Percentiles rank a stretch among this genome's conserved stretches.
Conservation (phyloP, 192 early-diverging fungal species). For the Coemansia guatemalensis region DNA sequence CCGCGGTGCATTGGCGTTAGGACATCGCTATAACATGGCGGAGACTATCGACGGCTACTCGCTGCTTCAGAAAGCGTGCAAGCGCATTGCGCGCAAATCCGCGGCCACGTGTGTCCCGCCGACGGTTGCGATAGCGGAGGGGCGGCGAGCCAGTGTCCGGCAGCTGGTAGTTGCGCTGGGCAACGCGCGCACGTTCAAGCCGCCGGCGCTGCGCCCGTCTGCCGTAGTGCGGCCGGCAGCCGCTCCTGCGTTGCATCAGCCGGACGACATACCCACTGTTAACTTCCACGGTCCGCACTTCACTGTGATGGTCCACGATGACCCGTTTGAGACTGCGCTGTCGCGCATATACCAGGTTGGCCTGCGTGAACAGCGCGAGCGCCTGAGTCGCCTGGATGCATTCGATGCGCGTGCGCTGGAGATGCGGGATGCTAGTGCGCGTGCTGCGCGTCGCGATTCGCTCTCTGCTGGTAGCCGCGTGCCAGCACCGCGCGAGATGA, state of each 20-base stretch:
- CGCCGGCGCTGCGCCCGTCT: conserved; percentile 40
- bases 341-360: conserved; percentile 52
- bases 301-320: conserved; percentile 53
- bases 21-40: conserved; percentile 51
- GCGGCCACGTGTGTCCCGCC: conserved; percentile 33
- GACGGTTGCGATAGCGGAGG: conserved; percentile 12
- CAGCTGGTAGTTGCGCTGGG: conserved; percentile 35
- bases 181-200: conserved; percentile 36
- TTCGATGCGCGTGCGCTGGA: conserved; percentile 49
- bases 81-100: conserved; percentile 51
- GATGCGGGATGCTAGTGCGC: conserved; percentile 15
- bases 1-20: conserved; percentile 43
- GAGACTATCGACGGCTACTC: conserved; percentile 52
- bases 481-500: too few species aligned
- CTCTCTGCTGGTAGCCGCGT: too few species aligned
- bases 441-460: background rate
- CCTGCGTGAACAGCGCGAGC: conserved; percentile 51
- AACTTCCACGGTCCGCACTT: conserved; percentile 44
- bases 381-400: conserved; percentile 47
- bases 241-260: conserved; percentile 31
- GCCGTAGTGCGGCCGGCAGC: conserved; percentile 20
- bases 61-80: conserved; percentile 52
- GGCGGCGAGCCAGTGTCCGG: conserved; percentile 18
- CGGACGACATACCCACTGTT: conserved; percentile 50
- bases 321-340: conserved; percentile 57